phyloP scores from a whole-genome alignment of 1,284 basidiomycete species.

The Naganishia cerealis region DNA sequence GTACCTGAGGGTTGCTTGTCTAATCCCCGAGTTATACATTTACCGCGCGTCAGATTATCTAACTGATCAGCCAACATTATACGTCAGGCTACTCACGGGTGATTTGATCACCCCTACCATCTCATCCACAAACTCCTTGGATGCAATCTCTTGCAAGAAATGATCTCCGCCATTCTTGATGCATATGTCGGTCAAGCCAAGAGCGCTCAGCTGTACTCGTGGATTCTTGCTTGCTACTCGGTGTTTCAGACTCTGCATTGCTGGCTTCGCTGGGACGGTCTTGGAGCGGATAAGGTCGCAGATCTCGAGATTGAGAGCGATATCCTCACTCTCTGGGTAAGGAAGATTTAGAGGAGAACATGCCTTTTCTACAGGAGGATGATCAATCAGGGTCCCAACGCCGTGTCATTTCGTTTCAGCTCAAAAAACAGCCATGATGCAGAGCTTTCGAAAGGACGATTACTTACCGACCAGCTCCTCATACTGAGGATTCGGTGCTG shows the following conservation, averaged over 20 bases:
- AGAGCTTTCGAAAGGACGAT: background rate
- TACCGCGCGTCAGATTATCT: background rate
- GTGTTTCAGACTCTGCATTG: conserved; percentile 83
- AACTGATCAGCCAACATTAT: background rate
- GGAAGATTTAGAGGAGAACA: conserved; percentile 54
- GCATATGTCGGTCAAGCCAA: conserved; percentile 86
- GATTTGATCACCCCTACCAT: conserved; percentile 48
- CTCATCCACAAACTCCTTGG: conserved; percentile 90
- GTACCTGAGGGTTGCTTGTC: conserved; percentile 76
- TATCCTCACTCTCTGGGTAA: conserved; percentile 68
- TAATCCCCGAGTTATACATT: conserved; percentile 19
- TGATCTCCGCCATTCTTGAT: conserved; percentile 97
- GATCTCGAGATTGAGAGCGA: conserved; percentile 90
- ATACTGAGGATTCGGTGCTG: conserved; percentile 49
- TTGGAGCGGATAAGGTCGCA: conserved; percentile 95
- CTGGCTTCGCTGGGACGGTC: conserved; percentile 77
- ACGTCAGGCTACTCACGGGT: conserved; percentile 51
- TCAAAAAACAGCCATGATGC: background rate
- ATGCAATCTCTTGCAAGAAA: conserved; percentile 79
- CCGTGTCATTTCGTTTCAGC: background rate
- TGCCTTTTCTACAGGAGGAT: conserved; percentile 49
- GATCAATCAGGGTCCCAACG: conserved; percentile 2
- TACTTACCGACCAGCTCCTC: conserved; percentile 54
- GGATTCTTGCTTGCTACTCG: conserved; percentile 92
- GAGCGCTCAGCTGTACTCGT: conserved; percentile 84